These are phyloP conservation scores for Selenicereus undatus DNA, from an alignment of 148 eudicot genomes.

Conservation along the genomic window DNA sequence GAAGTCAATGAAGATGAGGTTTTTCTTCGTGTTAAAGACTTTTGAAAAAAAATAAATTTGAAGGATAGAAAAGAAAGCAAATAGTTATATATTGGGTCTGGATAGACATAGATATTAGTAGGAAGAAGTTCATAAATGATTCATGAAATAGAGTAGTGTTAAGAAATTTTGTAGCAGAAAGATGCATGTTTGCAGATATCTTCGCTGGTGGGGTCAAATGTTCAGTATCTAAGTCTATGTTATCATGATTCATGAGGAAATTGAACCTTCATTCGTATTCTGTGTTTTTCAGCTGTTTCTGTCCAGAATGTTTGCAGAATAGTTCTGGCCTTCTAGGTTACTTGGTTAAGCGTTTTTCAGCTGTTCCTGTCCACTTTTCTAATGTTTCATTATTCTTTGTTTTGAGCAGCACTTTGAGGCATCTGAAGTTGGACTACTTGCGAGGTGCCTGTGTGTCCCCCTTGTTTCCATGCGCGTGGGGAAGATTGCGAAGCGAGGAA, in stretches of 20 bases:
- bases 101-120: too few species aligned
- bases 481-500: constrained; percentile 76
- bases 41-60: too few species aligned
- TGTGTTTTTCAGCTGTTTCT: background rate
- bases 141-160: background rate
- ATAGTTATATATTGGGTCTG: background rate
- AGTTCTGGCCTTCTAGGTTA: too few species aligned
- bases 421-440: constrained; percentile 81
- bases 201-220: background rate
- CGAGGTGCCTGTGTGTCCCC: constrained; percentile 91
- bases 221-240: background rate
- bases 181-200: background rate
- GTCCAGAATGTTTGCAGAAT: too few species aligned
- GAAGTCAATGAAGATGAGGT: background rate
- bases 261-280: background rate
- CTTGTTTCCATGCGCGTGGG: constrained; percentile 90
- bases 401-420: constrained; percentile 76
- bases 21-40: background rate
- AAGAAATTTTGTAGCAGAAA: background rate
- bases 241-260: background rate
- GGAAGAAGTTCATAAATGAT: background rate
- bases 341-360: too few species aligned
- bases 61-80: background rate
- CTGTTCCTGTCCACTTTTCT: background rate
- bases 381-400: background rate